These are phyloP conservation scores for Cymodocea nodosa DNA, from an alignment of 116 monocot species.

Conservation along the genomic window DNA sequence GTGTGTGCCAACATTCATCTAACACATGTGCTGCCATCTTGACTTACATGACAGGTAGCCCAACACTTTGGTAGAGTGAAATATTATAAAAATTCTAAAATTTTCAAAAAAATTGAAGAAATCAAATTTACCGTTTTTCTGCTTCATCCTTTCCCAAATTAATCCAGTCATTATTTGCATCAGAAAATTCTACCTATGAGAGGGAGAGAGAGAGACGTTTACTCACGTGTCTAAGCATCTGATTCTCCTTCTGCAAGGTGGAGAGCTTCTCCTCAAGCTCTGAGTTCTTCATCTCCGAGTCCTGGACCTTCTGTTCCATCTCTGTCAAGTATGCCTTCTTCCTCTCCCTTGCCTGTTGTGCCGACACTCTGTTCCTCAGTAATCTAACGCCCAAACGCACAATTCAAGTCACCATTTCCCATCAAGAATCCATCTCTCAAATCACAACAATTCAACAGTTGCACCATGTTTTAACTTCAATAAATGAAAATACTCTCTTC, in stretches of 20 bases:
- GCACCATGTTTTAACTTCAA: too few species aligned
- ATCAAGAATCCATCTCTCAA: not conserved
- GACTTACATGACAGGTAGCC: too few species aligned
- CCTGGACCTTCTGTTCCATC: constrained; percentile 68
- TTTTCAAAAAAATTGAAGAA: not conserved
- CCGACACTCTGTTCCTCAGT: constrained; percentile 88
- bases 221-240: constrained; percentile 90
- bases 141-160: too few species aligned
- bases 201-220: not conserved
- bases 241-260: constrained; percentile 88
- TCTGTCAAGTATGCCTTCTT: constrained; percentile 89
- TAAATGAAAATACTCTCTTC: too few species aligned
- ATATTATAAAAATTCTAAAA: too few species aligned
- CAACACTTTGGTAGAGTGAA: too few species aligned
- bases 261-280: constrained; percentile 91
- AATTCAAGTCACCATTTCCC: not conserved
- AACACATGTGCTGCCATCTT: not conserved
- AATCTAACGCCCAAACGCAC: constrained; percentile 25
- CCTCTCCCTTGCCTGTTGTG: constrained; percentile 92
- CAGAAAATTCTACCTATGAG: too few species aligned
- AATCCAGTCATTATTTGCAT: too few species aligned
- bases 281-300: constrained; percentile 70
- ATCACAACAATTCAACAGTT: not conserved
- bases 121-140: not conserved
- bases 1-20: too few species aligned